phyloP scores from a whole-genome alignment of 2,329 filamentous ascomycete genomes.

The Ilyonectria mors-panacis region DNA sequence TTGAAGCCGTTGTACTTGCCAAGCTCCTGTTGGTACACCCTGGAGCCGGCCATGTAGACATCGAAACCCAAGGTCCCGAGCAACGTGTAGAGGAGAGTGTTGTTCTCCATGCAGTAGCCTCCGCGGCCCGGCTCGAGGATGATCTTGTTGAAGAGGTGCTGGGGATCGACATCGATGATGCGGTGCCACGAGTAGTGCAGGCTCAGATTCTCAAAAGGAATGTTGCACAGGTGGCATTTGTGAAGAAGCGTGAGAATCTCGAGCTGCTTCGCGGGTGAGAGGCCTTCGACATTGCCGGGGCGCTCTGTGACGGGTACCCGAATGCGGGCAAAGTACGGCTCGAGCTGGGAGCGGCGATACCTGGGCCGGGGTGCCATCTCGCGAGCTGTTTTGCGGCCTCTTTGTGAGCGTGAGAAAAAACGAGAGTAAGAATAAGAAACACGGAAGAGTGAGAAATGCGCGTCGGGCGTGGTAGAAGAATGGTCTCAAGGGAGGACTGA shows the following conservation, averaged over 20 bases:
- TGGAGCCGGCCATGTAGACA: slow-evolving; percentile 65
- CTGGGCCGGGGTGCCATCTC: slow-evolving; percentile 21
- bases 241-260: slow-evolving; percentile 52
- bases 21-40: slow-evolving; percentile 48
- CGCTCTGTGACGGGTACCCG: slow-evolving; percentile 21
- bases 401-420: neutral
- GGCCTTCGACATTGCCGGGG: slow-evolving; percentile 12
- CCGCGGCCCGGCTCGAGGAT: slow-evolving; percentile 55
- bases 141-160: slow-evolving; percentile 60
- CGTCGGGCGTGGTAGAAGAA: neutral
- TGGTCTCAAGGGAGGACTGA: slow-evolving; percentile 1
- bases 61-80: slow-evolving; percentile 64
- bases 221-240: slow-evolving; percentile 60
- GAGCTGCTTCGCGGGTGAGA: slow-evolving; percentile 42
- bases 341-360: slow-evolving; percentile 25
- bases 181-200: slow-evolving; percentile 64
- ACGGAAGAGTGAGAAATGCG: neutral
- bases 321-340: slow-evolving; percentile 36
- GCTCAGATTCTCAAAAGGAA: slow-evolving; percentile 69
- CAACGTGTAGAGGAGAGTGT: slow-evolving; percentile 62
- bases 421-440: neutral
- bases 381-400: neutral
- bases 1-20: slow-evolving; percentile 40
- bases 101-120: slow-evolving; percentile 68
- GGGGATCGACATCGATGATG: slow-evolving; percentile 56